Base-by-base conservation (phyloP, 2,329 filamentous ascomycete species). In the Arthrobotrys iridis region DNA sequence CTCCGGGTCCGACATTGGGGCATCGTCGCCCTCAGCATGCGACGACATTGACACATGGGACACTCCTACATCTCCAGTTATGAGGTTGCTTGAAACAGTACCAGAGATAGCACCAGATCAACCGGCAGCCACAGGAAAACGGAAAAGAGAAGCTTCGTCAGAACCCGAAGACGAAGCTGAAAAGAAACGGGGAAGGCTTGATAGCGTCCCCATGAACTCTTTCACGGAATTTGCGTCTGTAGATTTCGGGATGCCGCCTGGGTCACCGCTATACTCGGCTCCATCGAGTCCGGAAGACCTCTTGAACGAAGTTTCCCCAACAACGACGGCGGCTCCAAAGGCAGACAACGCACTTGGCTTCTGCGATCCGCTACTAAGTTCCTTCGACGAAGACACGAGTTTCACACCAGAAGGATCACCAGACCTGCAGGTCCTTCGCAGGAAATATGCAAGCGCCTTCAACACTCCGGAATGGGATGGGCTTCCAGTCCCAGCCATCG, bases 391-490 rank as follows among this genome's bases (percentile, higher is more conserved):
- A 48, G 70, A 67, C 28, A 74, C 70, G 24, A 74, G 70, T 40
- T 74, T 74, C 48, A 74, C 70, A 40, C 70, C 70, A 20, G 70
- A 74, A 33, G 70, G 70, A 30, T 74, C 70, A n/a, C 70, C 70
- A 30, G 70, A 67, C 43, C 46, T 67, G 45, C 33, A 37, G 13
- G 62, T 74, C 11, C 45, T 74, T n/a, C 62, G 63, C 22, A 46
- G 70, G 13, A 66, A 58, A 57, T 74, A 74, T 30, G 70, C 46
- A 13, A 74, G 70, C 28, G 70, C 62, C 15, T 74, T 74, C 55
- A 74, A 74, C 37, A 74, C 70, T 22, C 70, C 70, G 11, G 70
- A 74, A 43, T 74, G 70, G 70, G 62, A 74, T 33, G 68, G 68
- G 13, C 60, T 73, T 6, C 52, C 68, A 7, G 59, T 33, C 33